Base-by-base conservation (phyloP, 1,284 basidiomycete genomes). In the Papiliotrema laurentii region DNA sequence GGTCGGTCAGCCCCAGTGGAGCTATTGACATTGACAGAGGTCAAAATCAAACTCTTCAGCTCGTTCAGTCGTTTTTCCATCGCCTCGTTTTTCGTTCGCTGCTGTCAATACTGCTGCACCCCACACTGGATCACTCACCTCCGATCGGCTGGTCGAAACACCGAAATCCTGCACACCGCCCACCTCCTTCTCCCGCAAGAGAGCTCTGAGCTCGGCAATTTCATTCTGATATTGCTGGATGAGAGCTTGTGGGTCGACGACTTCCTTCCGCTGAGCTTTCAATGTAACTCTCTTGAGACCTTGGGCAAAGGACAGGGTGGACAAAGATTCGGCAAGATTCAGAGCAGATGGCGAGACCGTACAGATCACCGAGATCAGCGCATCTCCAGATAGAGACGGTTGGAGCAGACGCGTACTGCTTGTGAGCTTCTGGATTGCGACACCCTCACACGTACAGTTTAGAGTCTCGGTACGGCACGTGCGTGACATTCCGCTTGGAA, bases 381-480 rank as follows among this genome's bases (percentile, higher is more conserved):
- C 94, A 66, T 97, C 90, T 1, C 94, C 96, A 0, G 88, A 87
- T 0, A 98, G 79, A 1, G 90, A 96, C 2, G 93, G 93, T 69
- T 97, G 93, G 5, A 98, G 80, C 73, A 98, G 84, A 28, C 93
- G 84, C 3, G 94, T 98, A 5, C 72, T 74, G 7, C 87, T 16
- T 26, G 28, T 52, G 21, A 50, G 50, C 19, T n/a, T 18, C 26
- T 22, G 14, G 33, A 26, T 22, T 39, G 21, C 10, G 25, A 13
- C 27, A 4, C 4, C 7, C 11, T 4, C 4, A 9, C 5, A 40
- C 66, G 51, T 26, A 71, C 59, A 81, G 69, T 73, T 97, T 97
- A 41, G 89, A 93, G 71, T 97, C 96, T 39, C 94, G 85, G 75
- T 88, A 98, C 3, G 94, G 94, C 13, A 97, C 84, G 65, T 96